A percentile compares a stretch with the other conserved stretches of the same genome.
Conservation (phyloP, 2,329 filamentous ascomycete species). For the Massarina eburnea region DNA sequence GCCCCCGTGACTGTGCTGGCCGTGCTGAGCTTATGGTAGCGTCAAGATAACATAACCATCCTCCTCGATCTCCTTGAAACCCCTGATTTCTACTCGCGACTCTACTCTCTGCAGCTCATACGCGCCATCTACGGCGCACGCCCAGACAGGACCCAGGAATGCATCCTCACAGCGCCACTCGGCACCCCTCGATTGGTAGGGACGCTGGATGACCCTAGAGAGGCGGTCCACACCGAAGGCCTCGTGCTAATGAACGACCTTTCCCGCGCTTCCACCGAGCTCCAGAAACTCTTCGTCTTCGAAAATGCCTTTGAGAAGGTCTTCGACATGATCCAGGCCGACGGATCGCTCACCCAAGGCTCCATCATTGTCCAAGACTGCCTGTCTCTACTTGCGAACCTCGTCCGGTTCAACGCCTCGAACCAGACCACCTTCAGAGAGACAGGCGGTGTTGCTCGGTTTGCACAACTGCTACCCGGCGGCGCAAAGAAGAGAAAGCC, state of each 20-base stretch:
- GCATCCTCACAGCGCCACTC: slow-evolving; percentile 83
- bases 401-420: slow-evolving; percentile 81
- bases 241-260: slow-evolving; percentile 85
- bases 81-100: slow-evolving; percentile 82
- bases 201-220: slow-evolving; percentile 79
- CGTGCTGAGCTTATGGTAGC: slow-evolving; percentile 61
- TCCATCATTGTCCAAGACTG: slow-evolving; percentile 91
- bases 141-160: slow-evolving; percentile 91
- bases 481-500: slow-evolving; percentile 58
- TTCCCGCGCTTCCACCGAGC: slow-evolving; percentile 80
- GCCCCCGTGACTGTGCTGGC: slow-evolving; percentile 13
- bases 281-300: slow-evolving; percentile 94
- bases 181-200: slow-evolving; percentile 85
- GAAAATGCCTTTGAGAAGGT: slow-evolving; percentile 89
- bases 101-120: slow-evolving; percentile 89
- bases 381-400: slow-evolving; percentile 84
- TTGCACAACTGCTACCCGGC: slow-evolving; percentile 69
- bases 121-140: slow-evolving; percentile 82
- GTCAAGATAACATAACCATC: slow-evolving; percentile 92
- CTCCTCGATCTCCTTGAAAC: slow-evolving; percentile 87
- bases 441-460: slow-evolving; percentile 74
- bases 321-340: slow-evolving; percentile 77
- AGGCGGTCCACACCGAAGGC: slow-evolving; percentile 82
- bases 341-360: slow-evolving; percentile 80
- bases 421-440: slow-evolving; percentile 96